Evolutionary conservation across 345 rosid genomes (phyloP).

Genomic region (Salix arbutifolia): DNA sequence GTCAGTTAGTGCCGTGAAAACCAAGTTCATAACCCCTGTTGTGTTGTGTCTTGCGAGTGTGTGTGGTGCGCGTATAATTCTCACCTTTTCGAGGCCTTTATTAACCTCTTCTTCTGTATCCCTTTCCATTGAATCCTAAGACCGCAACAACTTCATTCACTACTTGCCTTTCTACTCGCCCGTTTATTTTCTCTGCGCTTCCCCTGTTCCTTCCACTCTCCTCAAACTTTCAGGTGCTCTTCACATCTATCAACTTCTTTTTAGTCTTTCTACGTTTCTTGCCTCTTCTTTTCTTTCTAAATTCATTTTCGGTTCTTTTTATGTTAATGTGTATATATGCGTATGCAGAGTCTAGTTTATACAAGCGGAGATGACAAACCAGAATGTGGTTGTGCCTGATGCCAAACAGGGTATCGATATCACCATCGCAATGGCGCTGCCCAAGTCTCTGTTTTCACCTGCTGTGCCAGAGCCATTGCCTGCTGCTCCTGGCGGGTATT

Average conservation of each 20-base stretch:
- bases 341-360: neutral
- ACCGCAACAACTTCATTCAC: neutral
- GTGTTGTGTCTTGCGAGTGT: too few relatives aligned
- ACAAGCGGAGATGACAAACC: conserved; percentile 20
- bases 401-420: conserved; percentile 1
- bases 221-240: neutral
- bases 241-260: too few relatives aligned
- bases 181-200: neutral
- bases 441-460: conserved; percentile 6
- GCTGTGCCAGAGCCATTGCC: neutral
- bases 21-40: too few relatives aligned
- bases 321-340: neutral
- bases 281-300: too few relatives aligned
- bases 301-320: neutral
- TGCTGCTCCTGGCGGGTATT: neutral
- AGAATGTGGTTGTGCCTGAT: conserved; percentile 13
- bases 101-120: neutral
- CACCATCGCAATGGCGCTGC: conserved; percentile 2
- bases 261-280: too few relatives aligned
- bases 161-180: neutral
- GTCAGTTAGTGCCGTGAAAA: too few relatives aligned
- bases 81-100: neutral
- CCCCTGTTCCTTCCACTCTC: neutral
- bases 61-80: neutral
- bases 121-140: conserved; percentile 1